Base-by-base conservation (phyloP, 495 filamentous ascomycete species). In the Letharia columbiana region DNA sequence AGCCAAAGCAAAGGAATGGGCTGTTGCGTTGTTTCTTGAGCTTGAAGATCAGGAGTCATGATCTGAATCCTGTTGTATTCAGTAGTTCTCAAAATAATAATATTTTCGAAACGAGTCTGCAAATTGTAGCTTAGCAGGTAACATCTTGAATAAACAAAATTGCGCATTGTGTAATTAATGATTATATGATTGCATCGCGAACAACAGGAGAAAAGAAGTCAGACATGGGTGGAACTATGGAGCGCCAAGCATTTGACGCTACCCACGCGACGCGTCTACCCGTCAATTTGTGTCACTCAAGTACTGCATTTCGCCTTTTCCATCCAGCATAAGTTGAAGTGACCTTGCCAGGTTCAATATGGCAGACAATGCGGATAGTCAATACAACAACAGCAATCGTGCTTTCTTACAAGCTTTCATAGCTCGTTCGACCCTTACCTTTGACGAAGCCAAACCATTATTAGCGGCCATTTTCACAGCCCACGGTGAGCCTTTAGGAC, bases 371-470 rank as follows among this genome's bases (percentile, higher is more conserved):
- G 74, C 69, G 18, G 70, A 70, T n/a, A 57, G 47, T 23, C 71
- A 66, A 61, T 83, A 83, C 70, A 77, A 86, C 73, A 83, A 96
- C 72, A 80, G 81, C 70, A 90, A 97, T 74, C 89, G 91, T 57
- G 92, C 93, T n/a, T 96, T 98, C 72, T 78, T 97, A 1, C 94
- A 98, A 78, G 90, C 89, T 67, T 89, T 98, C 72, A 84, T 97
- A 73, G 85, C 88, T 4, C 86, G 86, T 23, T 87, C 87, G 11
- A 83, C 84, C 33, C 78, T 96, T 74, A 96, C 89, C 9, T 86
- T 90, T 68, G 76, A 82, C 42, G 86, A 95, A 65, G 86, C 86
- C 7, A 83, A 87, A 66, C 84, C 84, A 0, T 74, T 96, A 15
- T 79, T 98, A 3, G 90, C 91, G 3, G 84, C 84, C 20, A 94